These are phyloP conservation scores for Nitzschia sp. DNA, from an alignment of 108 stramenopile genomes.

Conservation along the genomic window DNA sequence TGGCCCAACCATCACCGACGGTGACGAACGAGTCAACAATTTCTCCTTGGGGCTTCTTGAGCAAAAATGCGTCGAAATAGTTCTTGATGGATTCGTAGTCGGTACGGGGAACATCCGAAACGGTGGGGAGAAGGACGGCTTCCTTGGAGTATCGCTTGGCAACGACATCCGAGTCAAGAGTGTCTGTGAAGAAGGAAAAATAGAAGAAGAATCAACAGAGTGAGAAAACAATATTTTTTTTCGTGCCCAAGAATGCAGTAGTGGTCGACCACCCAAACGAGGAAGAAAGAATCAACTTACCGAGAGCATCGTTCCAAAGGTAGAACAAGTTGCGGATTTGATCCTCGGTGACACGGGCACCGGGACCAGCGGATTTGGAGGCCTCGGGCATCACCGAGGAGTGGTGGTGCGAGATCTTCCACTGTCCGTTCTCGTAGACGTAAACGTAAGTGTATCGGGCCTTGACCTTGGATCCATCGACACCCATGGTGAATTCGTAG, in stretches of 20 bases:
- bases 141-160: conserved; percentile 53
- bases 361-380: neutral
- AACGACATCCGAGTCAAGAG: conserved; percentile 44
- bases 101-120: conserved; percentile 53
- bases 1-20: conserved; percentile 50
- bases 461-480: conserved; percentile 49
- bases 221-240: neutral
- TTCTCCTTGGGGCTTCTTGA: conserved; percentile 49
- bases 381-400: conserved; percentile 64
- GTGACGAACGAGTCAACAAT: conserved; percentile 40
- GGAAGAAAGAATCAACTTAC: too few relatives aligned
- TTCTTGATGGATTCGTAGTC: conserved; percentile 43
- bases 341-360: neutral
- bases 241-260: neutral
- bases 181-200: conserved; percentile 10
- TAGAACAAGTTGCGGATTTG: conserved; percentile 35
- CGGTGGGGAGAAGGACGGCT: conserved; percentile 48
- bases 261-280: neutral
- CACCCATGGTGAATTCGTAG: conserved; percentile 68
- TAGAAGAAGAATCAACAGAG: neutral
- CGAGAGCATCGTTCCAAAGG: conserved; percentile 64
- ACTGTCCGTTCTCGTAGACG: conserved; percentile 59
- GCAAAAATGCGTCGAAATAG: conserved; percentile 51
- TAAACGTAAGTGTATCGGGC: conserved; percentile 67
- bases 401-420: conserved; percentile 77